Evolutionary conservation across 345 rosid genomes (phyloP).

Genomic region (Acer yangbiense): DNA sequence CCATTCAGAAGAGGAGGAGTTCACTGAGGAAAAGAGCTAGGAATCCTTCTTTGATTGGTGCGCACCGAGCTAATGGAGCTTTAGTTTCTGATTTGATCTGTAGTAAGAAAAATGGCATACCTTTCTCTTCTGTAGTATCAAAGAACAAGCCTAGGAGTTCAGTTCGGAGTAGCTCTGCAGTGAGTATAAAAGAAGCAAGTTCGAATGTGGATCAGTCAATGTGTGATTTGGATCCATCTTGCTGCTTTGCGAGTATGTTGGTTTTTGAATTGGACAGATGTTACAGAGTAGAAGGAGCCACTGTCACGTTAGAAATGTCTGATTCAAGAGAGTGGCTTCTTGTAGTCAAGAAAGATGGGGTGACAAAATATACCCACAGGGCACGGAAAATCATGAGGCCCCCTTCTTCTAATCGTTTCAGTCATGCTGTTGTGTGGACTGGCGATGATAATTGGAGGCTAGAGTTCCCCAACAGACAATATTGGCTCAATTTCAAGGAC

Average conservation of each 20-base stretch:
- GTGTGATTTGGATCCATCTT: slow-evolving; percentile 38
- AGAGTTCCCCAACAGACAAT: slow-evolving; percentile 68
- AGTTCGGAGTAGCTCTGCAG: slow-evolving; percentile 30
- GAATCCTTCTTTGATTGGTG: slow-evolving; percentile 41
- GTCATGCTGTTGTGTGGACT: slow-evolving; percentile 69
- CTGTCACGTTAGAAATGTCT: slow-evolving; percentile 51
- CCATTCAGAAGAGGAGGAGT: slow-evolving; percentile 78
- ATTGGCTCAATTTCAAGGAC: slow-evolving; percentile 86
- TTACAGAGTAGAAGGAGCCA: slow-evolving; percentile 69
- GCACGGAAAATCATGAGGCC: slow-evolving; percentile 71
- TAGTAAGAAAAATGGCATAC: slow-evolving; percentile 56
- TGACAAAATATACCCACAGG: slow-evolving; percentile 42
- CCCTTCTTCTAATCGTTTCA: slow-evolving; percentile 56
- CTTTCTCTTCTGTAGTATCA: slow-evolving; percentile 49
- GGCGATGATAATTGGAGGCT: slow-evolving; percentile 82
- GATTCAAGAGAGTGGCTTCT: slow-evolving; percentile 73
- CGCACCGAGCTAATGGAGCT: slow-evolving; percentile 56
- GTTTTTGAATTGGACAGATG: slow-evolving; percentile 63
- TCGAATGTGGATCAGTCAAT: slow-evolving; percentile 27
- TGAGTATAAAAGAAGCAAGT: slow-evolving; percentile 34
- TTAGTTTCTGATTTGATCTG: slow-evolving; percentile 58
- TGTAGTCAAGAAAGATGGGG: slow-evolving; percentile 58
- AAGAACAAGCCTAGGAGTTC: slow-evolving; percentile 57
- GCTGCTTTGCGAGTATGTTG: slow-evolving; percentile 71
- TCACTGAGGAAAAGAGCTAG: slow-evolving; percentile 66